Base-by-base conservation (phyloP, 179 eudicot genomes). In the Silene noctiflora region DNA sequence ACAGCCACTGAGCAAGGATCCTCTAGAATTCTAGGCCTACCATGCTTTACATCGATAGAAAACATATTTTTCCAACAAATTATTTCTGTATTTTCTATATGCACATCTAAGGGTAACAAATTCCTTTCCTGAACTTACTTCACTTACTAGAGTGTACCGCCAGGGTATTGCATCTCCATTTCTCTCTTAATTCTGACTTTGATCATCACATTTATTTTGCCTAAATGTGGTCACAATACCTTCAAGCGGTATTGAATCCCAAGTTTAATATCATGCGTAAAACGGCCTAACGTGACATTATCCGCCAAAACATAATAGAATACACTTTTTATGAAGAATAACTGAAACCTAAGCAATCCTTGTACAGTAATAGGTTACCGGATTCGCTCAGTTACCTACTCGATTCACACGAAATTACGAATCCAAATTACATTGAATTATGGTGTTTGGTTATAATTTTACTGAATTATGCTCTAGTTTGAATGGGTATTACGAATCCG, bases 11-110 rank as follows among this genome's bases (percentile, higher is more conserved):
- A 33, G 6, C 51, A 67, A n/a, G 20, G 42, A 6, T 6, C 71
- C 71, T 67, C 48, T 29, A 16, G 22, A n/a, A 67, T 67, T 67
- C 72, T 46, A 46, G 22, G 29, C 20, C 73, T 69, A 69, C 35
- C 31, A 48, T 46, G 58, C 35, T 21, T 69, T 48, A 48, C 33
- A 69, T 48, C n/a, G 22, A 22, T 67, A 21, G 66, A 2, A 61
- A 21, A 61, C 46, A 14, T 51, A 51, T 51, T 51, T 13, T 13
- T 14, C 19, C 58, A 51, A 16, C 58, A 51, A 51, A 51, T 51
- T 8, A 8, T 16, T 14, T 51, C 58, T 51, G 58, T 51, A 51
- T 51, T 11, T 51, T 51, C 56, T 51, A 51, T 51, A 51, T 12
- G 56, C 56, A 51, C 56, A 51, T 11, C 56, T 2, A 51, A 51